phyloP scores from a whole-genome alignment of 2,329 filamentous ascomycete species.

The Penicillium sp. region DNA sequence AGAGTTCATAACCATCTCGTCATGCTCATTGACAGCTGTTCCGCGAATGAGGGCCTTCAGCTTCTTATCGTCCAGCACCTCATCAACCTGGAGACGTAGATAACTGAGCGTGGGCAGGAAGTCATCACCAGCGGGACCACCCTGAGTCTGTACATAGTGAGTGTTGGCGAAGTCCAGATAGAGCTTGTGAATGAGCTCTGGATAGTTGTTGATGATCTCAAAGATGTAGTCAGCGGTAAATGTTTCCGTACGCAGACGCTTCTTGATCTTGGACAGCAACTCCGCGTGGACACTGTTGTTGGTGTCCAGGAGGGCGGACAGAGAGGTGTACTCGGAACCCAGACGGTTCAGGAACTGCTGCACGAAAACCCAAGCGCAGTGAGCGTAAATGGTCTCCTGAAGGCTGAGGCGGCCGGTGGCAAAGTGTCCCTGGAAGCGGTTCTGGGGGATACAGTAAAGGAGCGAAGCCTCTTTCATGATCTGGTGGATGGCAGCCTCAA shows the following conservation, averaged over 20 bases:
- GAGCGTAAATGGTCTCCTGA: constrained; percentile 95
- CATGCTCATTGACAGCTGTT: constrained; percentile 87
- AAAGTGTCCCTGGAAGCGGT: constrained; percentile 90
- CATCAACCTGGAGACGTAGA: constrained; percentile 63
- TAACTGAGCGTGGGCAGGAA: constrained; percentile 70
- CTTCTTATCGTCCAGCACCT: constrained; percentile 72
- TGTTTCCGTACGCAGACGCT: constrained; percentile 88
- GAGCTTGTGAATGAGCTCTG: constrained; percentile 77
- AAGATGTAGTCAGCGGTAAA: constrained; percentile 98
- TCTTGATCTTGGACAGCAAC: constrained; percentile 90
- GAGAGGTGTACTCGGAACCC: constrained; percentile 83
- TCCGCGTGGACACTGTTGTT: constrained; percentile 83
- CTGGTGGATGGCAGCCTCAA: constrained; percentile 94
- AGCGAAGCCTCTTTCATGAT: constrained; percentile 98
- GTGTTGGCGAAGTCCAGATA: constrained; percentile 90
- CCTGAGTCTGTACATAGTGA: constrained; percentile 70
- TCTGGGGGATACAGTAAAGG: constrained; percentile 95
- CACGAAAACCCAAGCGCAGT: constrained; percentile 96
- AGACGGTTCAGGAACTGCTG: constrained; percentile 97
- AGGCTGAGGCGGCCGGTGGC: constrained; percentile 81
- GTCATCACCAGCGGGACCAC: constrained; percentile 57
- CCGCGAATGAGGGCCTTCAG: constrained; percentile 75
- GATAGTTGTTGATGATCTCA: constrained; percentile 92
- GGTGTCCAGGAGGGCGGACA: constrained; percentile 74
- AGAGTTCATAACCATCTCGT: constrained; percentile 95